phyloP scores from a whole-genome alignment of 306 rosid species.

The Lablab purpureus region DNA sequence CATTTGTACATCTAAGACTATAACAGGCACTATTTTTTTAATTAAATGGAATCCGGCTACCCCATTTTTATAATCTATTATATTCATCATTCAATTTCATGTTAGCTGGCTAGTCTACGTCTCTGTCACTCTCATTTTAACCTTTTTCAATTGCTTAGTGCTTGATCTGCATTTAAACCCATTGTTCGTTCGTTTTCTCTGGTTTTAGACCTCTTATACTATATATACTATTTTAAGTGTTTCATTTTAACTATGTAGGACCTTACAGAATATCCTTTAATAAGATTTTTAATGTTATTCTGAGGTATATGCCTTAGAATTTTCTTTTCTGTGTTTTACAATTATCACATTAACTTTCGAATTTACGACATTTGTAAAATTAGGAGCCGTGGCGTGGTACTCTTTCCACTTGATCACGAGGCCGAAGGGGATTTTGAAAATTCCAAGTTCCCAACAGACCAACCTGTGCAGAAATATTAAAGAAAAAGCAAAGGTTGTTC shows the following conservation, averaged over 20 bases:
- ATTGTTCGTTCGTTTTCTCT: constrained; percentile 3
- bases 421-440: neutral
- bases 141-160: neutral
- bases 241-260: neutral
- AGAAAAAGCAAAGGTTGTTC: constrained; percentile 32
- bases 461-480: neutral
- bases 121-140: neutral
- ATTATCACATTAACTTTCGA: no score
- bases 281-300: neutral
- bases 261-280: neutral
- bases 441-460: neutral
- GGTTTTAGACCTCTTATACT: neutral
- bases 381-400: neutral
- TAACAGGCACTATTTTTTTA: constrained; percentile 53
- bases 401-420: neutral
- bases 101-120: constrained; percentile 31
- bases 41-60: constrained; percentile 48
- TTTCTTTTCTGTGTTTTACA: no score
- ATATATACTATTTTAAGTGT: neutral
- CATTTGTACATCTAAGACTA: constrained; percentile 60
- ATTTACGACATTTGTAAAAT: neutral
- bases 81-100: constrained; percentile 32
- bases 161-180: neutral
- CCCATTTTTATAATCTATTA: constrained; percentile 26
- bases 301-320: neutral